phyloP scores from a whole-genome alignment of 192 early-diverging fungal genomes.

The Mortierella antarctica region DNA sequence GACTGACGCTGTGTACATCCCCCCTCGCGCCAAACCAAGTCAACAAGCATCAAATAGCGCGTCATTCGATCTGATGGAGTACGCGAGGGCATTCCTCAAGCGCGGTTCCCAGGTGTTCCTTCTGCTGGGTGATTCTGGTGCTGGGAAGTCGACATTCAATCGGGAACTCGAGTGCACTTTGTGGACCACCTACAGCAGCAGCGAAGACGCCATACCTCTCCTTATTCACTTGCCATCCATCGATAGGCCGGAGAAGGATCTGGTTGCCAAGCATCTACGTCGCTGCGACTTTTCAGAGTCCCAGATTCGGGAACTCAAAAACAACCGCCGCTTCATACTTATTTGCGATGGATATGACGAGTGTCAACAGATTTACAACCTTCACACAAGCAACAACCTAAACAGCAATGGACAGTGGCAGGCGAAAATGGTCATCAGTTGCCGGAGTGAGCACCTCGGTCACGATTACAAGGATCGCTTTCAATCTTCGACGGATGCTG shows the following conservation, averaged over 20 bases:
- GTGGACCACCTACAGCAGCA: neutral
- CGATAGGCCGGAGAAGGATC: neutral
- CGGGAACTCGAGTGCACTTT: neutral
- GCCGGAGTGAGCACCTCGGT: neutral
- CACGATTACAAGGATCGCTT: neutral
- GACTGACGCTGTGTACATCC: neutral
- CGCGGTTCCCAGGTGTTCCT: neutral
- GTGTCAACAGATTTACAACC: neutral
- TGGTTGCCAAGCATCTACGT: neutral
- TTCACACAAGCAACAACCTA: neutral
- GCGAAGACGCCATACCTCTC: neutral
- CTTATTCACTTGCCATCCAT: neutral
- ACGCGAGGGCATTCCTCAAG: neutral
- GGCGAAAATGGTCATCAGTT: constrained; percentile 4
- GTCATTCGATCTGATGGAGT: neutral
- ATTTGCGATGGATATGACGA: constrained; percentile 12
- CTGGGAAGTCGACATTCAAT: constrained; percentile 2
- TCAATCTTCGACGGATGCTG: neutral
- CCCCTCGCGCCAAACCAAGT: constrained; percentile 1
- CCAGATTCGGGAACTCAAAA: neutral
- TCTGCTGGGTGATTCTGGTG: constrained; percentile 8
- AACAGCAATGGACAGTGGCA: constrained; percentile 1
- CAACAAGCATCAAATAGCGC: no score
- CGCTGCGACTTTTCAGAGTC: neutral
- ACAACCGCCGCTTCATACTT: neutral